Percentiles rank a stretch among this genome's conserved stretches.
Evolutionary conservation across 495 filamentous ascomycete genomes (phyloP).

Genomic region (Pyrenula massariospora): DNA sequence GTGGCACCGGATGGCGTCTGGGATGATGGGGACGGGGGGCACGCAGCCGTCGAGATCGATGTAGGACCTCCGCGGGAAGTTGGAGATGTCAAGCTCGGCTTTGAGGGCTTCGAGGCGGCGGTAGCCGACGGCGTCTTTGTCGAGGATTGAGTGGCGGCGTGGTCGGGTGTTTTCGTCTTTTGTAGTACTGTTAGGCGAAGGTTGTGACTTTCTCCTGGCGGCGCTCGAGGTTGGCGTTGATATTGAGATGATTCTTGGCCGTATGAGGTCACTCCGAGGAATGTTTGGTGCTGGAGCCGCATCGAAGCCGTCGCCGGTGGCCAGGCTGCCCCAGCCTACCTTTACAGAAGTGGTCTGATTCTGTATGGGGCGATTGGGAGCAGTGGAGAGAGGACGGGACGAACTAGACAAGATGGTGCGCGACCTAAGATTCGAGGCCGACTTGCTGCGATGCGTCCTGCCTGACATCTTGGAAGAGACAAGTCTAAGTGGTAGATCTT

Average conservation of each 20-base stretch:
- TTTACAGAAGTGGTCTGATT: background rate
- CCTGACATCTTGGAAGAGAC: background rate
- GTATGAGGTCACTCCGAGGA: background rate
- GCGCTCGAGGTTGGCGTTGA: background rate
- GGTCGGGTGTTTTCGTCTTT: background rate
- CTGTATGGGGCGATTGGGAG: background rate
- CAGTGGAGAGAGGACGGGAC: background rate
- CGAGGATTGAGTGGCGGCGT: background rate
- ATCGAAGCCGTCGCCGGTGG: background rate
- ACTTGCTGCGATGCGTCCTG: background rate
- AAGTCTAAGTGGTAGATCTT: background rate
- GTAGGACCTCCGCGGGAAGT: background rate
- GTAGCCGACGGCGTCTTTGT: background rate
- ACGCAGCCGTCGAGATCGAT: background rate
- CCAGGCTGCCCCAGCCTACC: background rate
- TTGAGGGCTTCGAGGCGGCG: background rate
- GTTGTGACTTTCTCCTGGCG: background rate
- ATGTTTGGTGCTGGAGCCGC: background rate
- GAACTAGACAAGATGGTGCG: background rate
- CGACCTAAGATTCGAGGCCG: background rate
- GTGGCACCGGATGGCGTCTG: background rate
- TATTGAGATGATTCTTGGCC: background rate
- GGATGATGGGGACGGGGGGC: background rate
- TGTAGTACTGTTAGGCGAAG: no score
- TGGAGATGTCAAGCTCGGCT: background rate